phyloP scores from a whole-genome alignment of 345 rosid genomes.

The Combretum micranthum region DNA sequence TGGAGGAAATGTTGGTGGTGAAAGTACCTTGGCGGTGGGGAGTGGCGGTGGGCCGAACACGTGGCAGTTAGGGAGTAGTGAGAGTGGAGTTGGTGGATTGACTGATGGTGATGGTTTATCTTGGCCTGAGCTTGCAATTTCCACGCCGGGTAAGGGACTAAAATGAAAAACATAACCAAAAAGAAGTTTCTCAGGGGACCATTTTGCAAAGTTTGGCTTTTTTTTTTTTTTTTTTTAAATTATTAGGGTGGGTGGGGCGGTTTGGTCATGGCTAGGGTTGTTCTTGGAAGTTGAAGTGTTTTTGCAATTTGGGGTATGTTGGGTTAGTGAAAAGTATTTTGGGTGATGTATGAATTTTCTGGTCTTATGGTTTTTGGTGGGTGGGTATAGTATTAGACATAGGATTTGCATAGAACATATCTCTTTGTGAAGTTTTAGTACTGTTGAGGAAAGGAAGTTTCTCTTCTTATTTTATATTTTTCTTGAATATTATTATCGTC shows the following conservation, averaged over 20 bases:
- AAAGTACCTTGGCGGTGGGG: constrained; percentile 2
- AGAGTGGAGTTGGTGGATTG: constrained; percentile 17
- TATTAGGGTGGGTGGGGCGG: not conserved
- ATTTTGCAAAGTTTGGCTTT: not conserved
- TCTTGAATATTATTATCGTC: too few relatives aligned
- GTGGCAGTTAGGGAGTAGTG: constrained; percentile 30
- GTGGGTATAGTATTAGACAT: too few relatives aligned
- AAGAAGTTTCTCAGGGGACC: not conserved
- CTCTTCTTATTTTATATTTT: too few relatives aligned
- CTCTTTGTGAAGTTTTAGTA: too few relatives aligned
- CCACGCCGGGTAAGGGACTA: constrained; percentile 34
- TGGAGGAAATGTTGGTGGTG: constrained; percentile 4
- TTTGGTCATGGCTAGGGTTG: not conserved
- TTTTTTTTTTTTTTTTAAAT: not conserved
- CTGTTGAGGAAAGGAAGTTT: too few relatives aligned
- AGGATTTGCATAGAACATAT: too few relatives aligned
- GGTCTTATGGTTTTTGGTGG: too few relatives aligned
- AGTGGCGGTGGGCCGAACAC: constrained; percentile 16
- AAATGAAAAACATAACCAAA: constrained; percentile 27
- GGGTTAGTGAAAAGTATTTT: not conserved
- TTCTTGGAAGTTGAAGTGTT: not conserved
- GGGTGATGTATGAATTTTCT: too few relatives aligned
- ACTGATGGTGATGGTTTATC: constrained; percentile 33
- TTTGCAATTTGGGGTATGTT: constrained; percentile 1
- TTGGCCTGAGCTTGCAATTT: constrained; percentile 53